These are phyloP conservation scores for Cryptococcus sp. DNA, from an alignment of 1,284 basidiomycete genomes.

Conservation along the genomic window DNA sequence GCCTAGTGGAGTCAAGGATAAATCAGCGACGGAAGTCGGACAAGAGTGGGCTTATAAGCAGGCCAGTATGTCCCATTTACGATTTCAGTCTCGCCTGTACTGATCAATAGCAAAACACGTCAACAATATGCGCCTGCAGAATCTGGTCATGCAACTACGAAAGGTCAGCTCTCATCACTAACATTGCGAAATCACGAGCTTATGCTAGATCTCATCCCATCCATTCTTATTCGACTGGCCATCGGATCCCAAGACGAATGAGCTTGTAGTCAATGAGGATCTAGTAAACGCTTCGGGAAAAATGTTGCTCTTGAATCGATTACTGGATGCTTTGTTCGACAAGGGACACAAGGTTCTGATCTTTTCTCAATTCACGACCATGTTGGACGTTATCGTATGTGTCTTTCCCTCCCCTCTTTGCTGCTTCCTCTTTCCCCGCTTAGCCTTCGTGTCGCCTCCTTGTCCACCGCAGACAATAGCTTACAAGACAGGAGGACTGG, in stretches of 20 bases:
- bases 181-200: neutral
- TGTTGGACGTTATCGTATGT: slow-evolving; percentile 85
- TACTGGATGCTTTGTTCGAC: slow-evolving; percentile 78
- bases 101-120: slow-evolving; percentile 63
- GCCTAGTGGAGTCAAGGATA: slow-evolving; percentile 43
- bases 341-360: slow-evolving; percentile 83
- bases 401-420: neutral
- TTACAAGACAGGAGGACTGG: slow-evolving; percentile 62
- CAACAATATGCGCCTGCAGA: slow-evolving; percentile 88
- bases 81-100: slow-evolving; percentile 1
- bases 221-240: slow-evolving; percentile 92
- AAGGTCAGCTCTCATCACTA: slow-evolving; percentile 46
- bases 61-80: slow-evolving; percentile 54
- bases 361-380: slow-evolving; percentile 91
- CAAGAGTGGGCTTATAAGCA: slow-evolving; percentile 58
- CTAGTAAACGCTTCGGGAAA: slow-evolving; percentile 85
- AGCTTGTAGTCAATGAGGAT: slow-evolving; percentile 64
- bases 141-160: slow-evolving; percentile 89
- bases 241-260: slow-evolving; percentile 59
- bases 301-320: slow-evolving; percentile 89
- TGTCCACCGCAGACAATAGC: neutral
- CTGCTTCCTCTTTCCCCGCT: neutral
- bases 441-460: no score
- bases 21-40: slow-evolving; percentile 53
- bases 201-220: slow-evolving; percentile 71